Conservation (phyloP, 331 rosid genomes). For the Acacia concinna region DNA sequence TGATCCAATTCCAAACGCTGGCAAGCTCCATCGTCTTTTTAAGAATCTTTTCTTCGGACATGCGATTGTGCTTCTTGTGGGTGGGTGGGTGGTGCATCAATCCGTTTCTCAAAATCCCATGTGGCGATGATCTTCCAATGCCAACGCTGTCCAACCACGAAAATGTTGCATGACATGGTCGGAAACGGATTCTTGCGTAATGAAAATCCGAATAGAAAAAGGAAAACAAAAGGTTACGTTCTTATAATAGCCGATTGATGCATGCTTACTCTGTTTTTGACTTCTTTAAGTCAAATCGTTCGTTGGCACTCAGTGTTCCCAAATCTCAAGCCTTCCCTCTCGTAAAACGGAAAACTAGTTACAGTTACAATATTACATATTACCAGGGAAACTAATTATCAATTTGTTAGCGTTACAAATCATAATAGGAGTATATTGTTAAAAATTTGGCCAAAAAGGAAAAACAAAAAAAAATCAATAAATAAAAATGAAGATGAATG, state of each 20-base stretch:
- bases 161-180: neutral
- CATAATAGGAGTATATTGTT: too few relatives aligned
- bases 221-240: neutral
- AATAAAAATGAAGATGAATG: neutral
- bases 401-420: neutral
- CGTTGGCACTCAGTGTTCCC: neutral
- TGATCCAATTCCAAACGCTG: neutral
- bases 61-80: neutral
- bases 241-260: neutral
- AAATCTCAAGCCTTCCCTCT: neutral
- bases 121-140: neutral
- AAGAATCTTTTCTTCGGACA: neutral
- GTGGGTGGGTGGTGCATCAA: too few relatives aligned
- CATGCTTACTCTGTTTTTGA: too few relatives aligned
- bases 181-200: neutral
- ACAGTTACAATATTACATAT: neutral
- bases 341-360: neutral
- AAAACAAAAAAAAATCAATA: neutral
- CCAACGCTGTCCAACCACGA: neutral
- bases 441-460: neutral
- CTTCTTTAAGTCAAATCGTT: neutral
- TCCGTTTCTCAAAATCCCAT: neutral
- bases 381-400: neutral
- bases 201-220: too few relatives aligned
- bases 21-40: neutral